These are phyloP conservation scores for Pythium folliculosum DNA, from an alignment of 352 stramenopile genomes.

Conservation along the genomic window DNA sequence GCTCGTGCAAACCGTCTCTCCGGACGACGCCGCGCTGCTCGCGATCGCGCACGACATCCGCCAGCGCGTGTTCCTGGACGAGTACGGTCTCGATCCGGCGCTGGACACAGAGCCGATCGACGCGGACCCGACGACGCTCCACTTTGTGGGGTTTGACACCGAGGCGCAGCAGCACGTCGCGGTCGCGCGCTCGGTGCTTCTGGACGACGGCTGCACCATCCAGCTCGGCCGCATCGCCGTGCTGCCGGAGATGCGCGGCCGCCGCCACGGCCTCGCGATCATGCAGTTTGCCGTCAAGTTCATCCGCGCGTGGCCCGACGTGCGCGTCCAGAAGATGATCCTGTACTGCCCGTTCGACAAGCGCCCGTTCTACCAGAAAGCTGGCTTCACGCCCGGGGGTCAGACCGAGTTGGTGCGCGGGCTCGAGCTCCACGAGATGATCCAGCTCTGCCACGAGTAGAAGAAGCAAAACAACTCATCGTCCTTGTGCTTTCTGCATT, in stretches of 20 bases:
- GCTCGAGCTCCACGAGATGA: slow-evolving; percentile 23
- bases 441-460: not conserved
- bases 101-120: slow-evolving; percentile 22
- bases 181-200: slow-evolving; percentile 17
- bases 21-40: slow-evolving; percentile 2
- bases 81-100: slow-evolving; percentile 21
- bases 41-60: slow-evolving; percentile 9
- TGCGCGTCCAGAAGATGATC: slow-evolving; percentile 5
- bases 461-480: no score
- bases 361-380: slow-evolving; percentile 19
- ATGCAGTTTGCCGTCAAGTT: slow-evolving; percentile 18
- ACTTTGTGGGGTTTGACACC: slow-evolving; percentile 24
- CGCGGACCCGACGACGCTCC: slow-evolving; percentile 11
- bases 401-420: slow-evolving; percentile 7
- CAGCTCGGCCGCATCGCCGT: slow-evolving; percentile 22
- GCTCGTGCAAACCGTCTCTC: not conserved
- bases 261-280: slow-evolving; percentile 13
- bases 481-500: slow-evolving; percentile 9
- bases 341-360: slow-evolving; percentile 23
- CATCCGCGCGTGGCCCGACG: not conserved
- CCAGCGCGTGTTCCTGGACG: slow-evolving; percentile 22
- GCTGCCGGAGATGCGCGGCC: slow-evolving; percentile 7
- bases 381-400: slow-evolving; percentile 2
- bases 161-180: slow-evolving; percentile 20
- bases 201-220: not conserved